Percentiles rank a stretch among this genome's conserved stretches.
phyloP scores from a whole-genome alignment of 345 rosid species.

The Laguncularia racemosa region DNA sequence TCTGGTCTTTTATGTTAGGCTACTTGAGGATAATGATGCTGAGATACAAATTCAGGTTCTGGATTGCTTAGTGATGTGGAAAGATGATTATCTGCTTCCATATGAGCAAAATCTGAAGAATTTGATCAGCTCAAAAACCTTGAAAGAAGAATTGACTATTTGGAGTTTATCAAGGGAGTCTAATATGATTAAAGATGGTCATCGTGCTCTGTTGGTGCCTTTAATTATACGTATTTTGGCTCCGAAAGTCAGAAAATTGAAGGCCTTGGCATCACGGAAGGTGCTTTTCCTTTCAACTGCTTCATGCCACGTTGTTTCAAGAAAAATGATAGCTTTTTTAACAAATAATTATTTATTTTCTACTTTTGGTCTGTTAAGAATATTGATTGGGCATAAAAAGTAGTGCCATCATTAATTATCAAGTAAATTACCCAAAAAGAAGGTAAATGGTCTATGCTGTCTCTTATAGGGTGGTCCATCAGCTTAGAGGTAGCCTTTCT shows the following conservation, averaged over 20 bases:
- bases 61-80: constrained; percentile 78
- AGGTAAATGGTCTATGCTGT: too few relatives aligned
- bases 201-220: constrained; percentile 56
- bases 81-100: constrained; percentile 61
- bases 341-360: not conserved
- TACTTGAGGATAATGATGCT: constrained; percentile 82
- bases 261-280: constrained; percentile 77
- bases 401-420: not conserved
- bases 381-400: too few relatives aligned
- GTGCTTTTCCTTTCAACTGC: constrained; percentile 25
- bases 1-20: constrained; percentile 36
- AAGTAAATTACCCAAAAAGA: too few relatives aligned
- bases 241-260: constrained; percentile 84
- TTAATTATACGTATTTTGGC: constrained; percentile 56
- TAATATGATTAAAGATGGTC: constrained; percentile 43
- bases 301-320: constrained; percentile 5
- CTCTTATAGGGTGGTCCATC: too few relatives aligned
- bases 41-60: constrained; percentile 71
- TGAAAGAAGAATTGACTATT: constrained; percentile 80
- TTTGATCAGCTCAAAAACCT: constrained; percentile 56
- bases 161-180: constrained; percentile 78
- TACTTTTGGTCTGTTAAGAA: constrained; percentile 2
- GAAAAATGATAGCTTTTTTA: not conserved
- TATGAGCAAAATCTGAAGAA: constrained; percentile 70
- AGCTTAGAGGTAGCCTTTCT: too few relatives aligned